Evolutionary conservation across 352 stramenopile genomes (phyloP).

Genomic region (Achlya hypogyna): DNA sequence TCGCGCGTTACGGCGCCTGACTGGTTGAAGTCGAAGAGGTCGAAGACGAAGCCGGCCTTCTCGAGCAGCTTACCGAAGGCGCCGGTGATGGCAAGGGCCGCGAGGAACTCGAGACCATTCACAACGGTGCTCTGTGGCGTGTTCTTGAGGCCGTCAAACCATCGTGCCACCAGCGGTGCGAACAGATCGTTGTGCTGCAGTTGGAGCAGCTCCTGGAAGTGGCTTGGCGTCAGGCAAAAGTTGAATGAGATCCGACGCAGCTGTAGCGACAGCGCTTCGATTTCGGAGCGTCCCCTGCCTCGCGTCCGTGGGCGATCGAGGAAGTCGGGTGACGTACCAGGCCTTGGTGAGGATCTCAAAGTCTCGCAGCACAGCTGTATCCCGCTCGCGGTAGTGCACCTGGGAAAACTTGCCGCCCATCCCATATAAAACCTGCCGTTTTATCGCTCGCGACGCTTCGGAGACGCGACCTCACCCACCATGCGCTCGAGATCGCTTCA

Average conservation of each 20-base stretch:
- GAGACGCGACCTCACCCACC: too few relatives aligned
- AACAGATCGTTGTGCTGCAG: slow-evolving; percentile 53
- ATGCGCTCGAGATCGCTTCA: too few relatives aligned
- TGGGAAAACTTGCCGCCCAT: slow-evolving; percentile 70
- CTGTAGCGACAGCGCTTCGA: slow-evolving; percentile 41
- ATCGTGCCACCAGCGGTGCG: slow-evolving; percentile 36
- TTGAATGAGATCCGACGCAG: slow-evolving; percentile 63
- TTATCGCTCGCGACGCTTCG: too few relatives aligned
- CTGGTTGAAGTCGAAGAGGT: slow-evolving; percentile 69
- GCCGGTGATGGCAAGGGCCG: slow-evolving; percentile 40
- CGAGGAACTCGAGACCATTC: slow-evolving; percentile 61
- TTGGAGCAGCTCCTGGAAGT: slow-evolving; percentile 58
- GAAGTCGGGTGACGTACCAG: slow-evolving; percentile 30
- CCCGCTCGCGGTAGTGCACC: slow-evolving; percentile 63
- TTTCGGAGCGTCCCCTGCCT: slow-evolving; percentile 40
- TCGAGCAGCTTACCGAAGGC: slow-evolving; percentile 45
- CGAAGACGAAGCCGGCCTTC: slow-evolving; percentile 52
- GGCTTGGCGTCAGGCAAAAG: slow-evolving; percentile 49
- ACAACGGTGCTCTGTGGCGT: slow-evolving; percentile 46
- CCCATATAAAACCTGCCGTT: too few relatives aligned
- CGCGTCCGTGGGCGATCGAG: neutral
- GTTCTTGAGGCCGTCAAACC: slow-evolving; percentile 66
- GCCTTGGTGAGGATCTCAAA: slow-evolving; percentile 60
- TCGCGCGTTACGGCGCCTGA: slow-evolving; percentile 59
- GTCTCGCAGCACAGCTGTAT: slow-evolving; percentile 46